Evolutionary conservation across 2,329 filamentous ascomycete species (phyloP).

Genomic region (Neoscytalidium dimidiatum): DNA sequence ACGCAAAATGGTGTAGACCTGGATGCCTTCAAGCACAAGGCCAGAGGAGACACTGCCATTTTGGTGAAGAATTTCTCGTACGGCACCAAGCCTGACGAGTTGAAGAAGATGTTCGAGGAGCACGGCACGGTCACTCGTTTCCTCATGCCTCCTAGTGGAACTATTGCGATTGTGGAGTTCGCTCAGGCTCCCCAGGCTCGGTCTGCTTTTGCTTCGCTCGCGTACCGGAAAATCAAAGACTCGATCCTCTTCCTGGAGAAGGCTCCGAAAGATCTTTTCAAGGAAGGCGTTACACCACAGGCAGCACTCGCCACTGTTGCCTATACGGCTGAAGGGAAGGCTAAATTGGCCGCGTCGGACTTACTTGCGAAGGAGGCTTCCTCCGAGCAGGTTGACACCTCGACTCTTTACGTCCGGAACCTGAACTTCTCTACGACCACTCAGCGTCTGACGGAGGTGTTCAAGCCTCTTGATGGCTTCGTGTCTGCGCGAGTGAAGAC

Average conservation of each 20-base stretch:
- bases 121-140: conserved; percentile 80
- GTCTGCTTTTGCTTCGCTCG: conserved; percentile 78
- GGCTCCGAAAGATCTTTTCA: conserved; percentile 81
- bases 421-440: conserved; percentile 89
- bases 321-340: conserved; percentile 31
- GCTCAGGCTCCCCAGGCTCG: conserved; percentile 76
- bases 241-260: conserved; percentile 93
- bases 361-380: conserved; percentile 62
- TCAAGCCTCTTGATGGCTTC: conserved; percentile 83
- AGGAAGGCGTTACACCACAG: conserved; percentile 20
- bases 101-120: conserved; percentile 80
- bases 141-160: conserved; percentile 88
- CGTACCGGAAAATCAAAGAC: conserved; percentile 88
- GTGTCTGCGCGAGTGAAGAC: conserved; percentile 89
- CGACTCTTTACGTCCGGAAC: conserved; percentile 92
- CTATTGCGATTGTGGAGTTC: conserved; percentile 92
- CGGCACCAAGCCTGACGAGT: conserved; percentile 75
- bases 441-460: conserved; percentile 72
- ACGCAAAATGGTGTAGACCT: conserved; percentile 84
- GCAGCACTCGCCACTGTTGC: conserved; percentile 31
- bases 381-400: conserved; percentile 62
- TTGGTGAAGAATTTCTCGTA: conserved; percentile 94
- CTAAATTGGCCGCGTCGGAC: conserved; percentile 68
- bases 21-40: conserved; percentile 82
- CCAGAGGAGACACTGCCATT: conserved; percentile 83